Evolutionary conservation across 2,329 filamentous ascomycete genomes (phyloP), one percentile per base, ranked within the genome.

Genomic region (Teratosphaeria zuluensis): DNA sequence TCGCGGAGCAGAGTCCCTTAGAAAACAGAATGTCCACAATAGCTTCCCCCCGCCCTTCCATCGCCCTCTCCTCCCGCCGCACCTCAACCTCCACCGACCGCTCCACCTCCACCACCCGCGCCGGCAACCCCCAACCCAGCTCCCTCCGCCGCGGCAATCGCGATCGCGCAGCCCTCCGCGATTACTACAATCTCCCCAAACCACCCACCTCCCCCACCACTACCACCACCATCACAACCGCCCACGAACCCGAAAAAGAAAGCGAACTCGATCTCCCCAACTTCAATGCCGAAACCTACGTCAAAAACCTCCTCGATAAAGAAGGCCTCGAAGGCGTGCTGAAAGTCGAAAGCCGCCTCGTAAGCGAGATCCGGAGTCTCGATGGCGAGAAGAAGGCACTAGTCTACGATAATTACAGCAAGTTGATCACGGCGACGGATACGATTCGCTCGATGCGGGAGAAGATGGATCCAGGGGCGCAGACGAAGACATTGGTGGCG

Each of bases 371-470:
- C 54, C 79, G 91, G 42, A 92, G 90, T 1, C 80, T 99, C 19
- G 94, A 97, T 69, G 92, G 92, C 28, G 94, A 99, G 80, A 88
- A 94, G 74, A 99, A 99, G 76, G 92, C 92, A 1, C 77, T 99
- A 62, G 94, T 99, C 4, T 99, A 99, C 73, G 92, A 99, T 73
- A 99, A 99, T 72, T 99, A 97, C 74, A 94, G 88, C 66, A 97
- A 97, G 76, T 77, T 99, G 65, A 96, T 99, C 65, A 84, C 87
- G n/a, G 94, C 94, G 1, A 96, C 95, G 11, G 92, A 96, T 74
- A 97, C 92, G 2, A 99, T 99, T 68, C 83, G 89, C 55, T 90
- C 89, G 78, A 92, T 94, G 89, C 81, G 89, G 59, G 81, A 83
- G 33, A 90, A 86, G 63, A 92, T 92, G 88, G 88, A 91, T 66